Conservation (phyloP, 345 rosid species). For the Syzygium jambos region DNA sequence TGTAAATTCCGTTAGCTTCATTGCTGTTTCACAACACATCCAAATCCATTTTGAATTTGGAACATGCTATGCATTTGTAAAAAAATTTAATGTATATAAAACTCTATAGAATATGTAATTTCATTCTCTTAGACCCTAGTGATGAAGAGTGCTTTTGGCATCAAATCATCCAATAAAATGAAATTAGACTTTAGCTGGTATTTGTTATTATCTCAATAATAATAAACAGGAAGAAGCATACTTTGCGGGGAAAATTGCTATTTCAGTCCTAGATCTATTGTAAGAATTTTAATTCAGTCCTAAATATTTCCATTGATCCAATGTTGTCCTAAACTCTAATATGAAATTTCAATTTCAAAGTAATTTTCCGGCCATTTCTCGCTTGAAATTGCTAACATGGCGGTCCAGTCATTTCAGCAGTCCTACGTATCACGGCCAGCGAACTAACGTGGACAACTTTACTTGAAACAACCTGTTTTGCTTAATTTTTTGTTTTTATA, state of each 20-base stretch:
- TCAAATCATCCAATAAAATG: background rate
- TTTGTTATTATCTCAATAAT: too few relatives aligned
- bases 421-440: too few relatives aligned
- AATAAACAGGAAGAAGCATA: background rate
- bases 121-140: background rate
- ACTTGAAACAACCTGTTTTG: background rate
- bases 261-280: background rate
- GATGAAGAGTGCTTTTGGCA: background rate
- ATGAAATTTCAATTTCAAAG: background rate
- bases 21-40: background rate
- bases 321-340: accelerated
- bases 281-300: accelerated
- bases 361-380: background rate
- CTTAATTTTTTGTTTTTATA: background rate
- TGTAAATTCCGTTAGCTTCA: background rate
- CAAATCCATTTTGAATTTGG: background rate
- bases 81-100: too few relatives aligned
- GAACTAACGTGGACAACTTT: background rate
- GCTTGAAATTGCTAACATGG: accelerated
- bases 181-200: background rate
- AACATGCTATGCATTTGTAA: accelerated
- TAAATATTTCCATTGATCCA: background rate
- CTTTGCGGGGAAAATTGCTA: background rate
- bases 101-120: background rate
- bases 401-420: background rate